Evolutionary conservation across 1,284 basidiomycete species (phyloP), one percentile per base, ranked within the genome.

Genomic region (Heliocybe sulcata): DNA sequence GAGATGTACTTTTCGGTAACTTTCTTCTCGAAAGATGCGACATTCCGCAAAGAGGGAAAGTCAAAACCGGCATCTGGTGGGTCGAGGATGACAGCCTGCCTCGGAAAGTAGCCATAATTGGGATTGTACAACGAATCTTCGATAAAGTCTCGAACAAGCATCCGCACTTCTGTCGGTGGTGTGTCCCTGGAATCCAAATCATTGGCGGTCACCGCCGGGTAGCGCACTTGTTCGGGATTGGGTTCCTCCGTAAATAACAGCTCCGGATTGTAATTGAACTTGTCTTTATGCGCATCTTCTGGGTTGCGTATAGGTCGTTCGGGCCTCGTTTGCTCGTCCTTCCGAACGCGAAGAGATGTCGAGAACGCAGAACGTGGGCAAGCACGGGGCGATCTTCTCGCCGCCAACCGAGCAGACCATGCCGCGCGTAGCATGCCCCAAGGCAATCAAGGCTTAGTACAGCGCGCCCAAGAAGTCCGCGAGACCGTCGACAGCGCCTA

Each of bases 91-190:
- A 85, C 88, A 1, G 90, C 94, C 65, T 94, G 88, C 63, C 90
- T 89, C 23, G 92, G 86, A 67, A 99, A 99, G 73, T 99, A 99
- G 35, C 97, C 97, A 66, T 99, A 99, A 67, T 94, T 73, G 2
- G 94, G 95, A 66, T 99, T 98, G 75, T 99, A 99, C 45, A 99
- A 72, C 19, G 90, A 88, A 68, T 99, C 97, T 65, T 98, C 92
- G 61, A 99, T 95, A 68, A 92, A 99, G 73, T 99, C 96, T 58
- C 97, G 81, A 49, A 91, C 86, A 33, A 99, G 86, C 92, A 98
- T 97, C 68, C 92, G 92, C 51, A 95, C 94, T 53, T 82, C 76
- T 20, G 77, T 82, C 2, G 95, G 96, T 2, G 90, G 92, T 51
- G 76, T 72, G n/a, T 69, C 74, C 55, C 74, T 71, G 55, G 68